These are phyloP conservation scores for Pichia membranifaciens DNA, from an alignment of 805 yeast species.

Conservation along the genomic window DNA sequence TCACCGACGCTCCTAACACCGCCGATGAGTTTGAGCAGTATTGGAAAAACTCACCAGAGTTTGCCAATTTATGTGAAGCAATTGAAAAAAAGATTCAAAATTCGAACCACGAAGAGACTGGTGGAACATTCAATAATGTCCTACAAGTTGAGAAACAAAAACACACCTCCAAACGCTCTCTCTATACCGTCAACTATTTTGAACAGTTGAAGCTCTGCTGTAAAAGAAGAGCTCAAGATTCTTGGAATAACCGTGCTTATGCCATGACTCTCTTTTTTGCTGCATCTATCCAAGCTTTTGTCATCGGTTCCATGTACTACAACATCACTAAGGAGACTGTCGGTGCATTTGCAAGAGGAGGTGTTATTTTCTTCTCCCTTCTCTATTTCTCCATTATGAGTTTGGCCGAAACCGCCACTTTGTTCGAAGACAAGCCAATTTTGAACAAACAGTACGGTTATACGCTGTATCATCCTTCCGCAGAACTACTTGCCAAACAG, in stretches of 20 bases:
- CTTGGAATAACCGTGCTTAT: constrained; percentile 52
- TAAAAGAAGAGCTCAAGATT: constrained; percentile 48
- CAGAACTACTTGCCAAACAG: constrained; percentile 54
- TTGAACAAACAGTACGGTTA: constrained; percentile 60
- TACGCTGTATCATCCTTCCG: constrained; percentile 58
- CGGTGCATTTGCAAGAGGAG: constrained; percentile 60
- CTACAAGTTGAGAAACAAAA: constrained; percentile 34
- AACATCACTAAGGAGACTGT: constrained; percentile 42
- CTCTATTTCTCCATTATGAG: constrained; percentile 56
- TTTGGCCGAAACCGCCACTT: constrained; percentile 53
- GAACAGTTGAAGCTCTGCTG: constrained; percentile 48
- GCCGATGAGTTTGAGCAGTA: constrained; percentile 53
- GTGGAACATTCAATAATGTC: constrained; percentile 26
- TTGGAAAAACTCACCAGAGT: constrained; percentile 56
- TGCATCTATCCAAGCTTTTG: constrained; percentile 49
- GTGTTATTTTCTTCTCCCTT: constrained; percentile 54
- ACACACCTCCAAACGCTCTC: constrained; percentile 35
- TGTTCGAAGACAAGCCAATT: constrained; percentile 58
- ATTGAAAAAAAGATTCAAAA: constrained; percentile 33
- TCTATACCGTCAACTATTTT: constrained; percentile 35
- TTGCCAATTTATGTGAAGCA: constrained; percentile 30
- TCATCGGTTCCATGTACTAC: constrained; percentile 56
- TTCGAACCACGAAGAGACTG: constrained; percentile 30
- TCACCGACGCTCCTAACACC: constrained; percentile 44
- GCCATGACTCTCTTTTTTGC: constrained; percentile 45